Conservation (phyloP, 2,329 filamentous ascomycete species). For the Akanthomyces dipterigenus region DNA sequence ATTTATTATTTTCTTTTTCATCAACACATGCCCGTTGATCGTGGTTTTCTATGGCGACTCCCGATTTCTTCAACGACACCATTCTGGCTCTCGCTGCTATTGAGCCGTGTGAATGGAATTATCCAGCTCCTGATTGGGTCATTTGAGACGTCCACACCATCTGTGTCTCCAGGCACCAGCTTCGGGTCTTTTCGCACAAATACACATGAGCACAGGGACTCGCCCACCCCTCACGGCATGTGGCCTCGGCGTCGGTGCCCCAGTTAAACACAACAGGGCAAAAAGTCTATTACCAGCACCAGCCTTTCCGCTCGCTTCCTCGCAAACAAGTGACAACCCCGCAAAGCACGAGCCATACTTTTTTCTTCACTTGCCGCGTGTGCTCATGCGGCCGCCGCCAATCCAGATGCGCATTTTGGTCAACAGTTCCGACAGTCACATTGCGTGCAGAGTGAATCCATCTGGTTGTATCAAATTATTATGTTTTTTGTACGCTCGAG, state of each 20-base stretch:
- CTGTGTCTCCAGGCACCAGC: background rate
- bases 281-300: background rate
- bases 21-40: too few relatives aligned
- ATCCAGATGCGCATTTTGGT: too few relatives aligned
- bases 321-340: background rate
- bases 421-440: too few relatives aligned
- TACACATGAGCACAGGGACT: background rate
- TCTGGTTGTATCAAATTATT: slow-evolving; percentile 1
- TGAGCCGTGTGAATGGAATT: too few relatives aligned
- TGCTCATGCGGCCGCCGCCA: background rate
- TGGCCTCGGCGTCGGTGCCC: background rate
- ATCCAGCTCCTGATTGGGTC: too few relatives aligned
- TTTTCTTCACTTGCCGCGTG: background rate
- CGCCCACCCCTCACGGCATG: background rate
- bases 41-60: too few relatives aligned
- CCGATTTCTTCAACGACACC: too few relatives aligned
- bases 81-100: too few relatives aligned
- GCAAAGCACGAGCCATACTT: background rate
- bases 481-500: slow-evolving; percentile 10
- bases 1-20: too few relatives aligned
- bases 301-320: background rate
- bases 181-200: too few relatives aligned
- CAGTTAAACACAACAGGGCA: background rate
- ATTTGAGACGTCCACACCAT: too few relatives aligned
- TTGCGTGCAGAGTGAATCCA: background rate